phyloP scores from a whole-genome alignment of 2,329 filamentous ascomycete genomes.

The Colletotrichum nymphaeae region DNA sequence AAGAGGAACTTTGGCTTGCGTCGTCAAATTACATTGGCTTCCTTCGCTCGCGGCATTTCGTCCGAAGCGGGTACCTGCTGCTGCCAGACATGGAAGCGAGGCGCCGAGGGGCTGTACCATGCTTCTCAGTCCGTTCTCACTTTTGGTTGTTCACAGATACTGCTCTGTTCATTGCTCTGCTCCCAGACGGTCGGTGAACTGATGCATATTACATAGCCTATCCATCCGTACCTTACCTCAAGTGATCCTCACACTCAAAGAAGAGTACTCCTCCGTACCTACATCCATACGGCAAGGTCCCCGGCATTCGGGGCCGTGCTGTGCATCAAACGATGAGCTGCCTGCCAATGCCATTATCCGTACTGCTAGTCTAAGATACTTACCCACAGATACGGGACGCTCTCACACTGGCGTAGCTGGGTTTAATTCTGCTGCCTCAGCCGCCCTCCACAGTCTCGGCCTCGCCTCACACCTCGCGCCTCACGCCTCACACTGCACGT shows the following conservation, averaged over 20 bases:
- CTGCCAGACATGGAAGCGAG: constrained; percentile 14
- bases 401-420: not conserved
- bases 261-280: too few relatives aligned
- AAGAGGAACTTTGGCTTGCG: not conserved
- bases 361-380: not conserved
- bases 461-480: constrained; percentile 18
- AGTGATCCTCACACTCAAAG: not conserved
- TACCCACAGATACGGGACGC: constrained; percentile 24
- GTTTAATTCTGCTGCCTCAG: constrained; percentile 33
- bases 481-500: not conserved
- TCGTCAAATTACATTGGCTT: not conserved
- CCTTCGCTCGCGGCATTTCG: not conserved
- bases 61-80: not conserved
- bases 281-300: not conserved
- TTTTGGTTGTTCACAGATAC: not conserved
- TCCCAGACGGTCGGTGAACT: not conserved
- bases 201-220: not conserved
- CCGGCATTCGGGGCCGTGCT: constrained; percentile 22
- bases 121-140: not conserved
- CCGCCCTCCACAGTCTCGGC: constrained; percentile 23
- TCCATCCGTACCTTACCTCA: not conserved
- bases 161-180: not conserved
- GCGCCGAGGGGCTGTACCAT: constrained; percentile 33
- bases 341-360: too few relatives aligned
- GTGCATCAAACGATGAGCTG: constrained; percentile 11